Evolutionary conservation across 345 rosid species (phyloP), one percentile per base, ranked within the genome.

Genomic region (Aquilaria malaccensis): DNA sequence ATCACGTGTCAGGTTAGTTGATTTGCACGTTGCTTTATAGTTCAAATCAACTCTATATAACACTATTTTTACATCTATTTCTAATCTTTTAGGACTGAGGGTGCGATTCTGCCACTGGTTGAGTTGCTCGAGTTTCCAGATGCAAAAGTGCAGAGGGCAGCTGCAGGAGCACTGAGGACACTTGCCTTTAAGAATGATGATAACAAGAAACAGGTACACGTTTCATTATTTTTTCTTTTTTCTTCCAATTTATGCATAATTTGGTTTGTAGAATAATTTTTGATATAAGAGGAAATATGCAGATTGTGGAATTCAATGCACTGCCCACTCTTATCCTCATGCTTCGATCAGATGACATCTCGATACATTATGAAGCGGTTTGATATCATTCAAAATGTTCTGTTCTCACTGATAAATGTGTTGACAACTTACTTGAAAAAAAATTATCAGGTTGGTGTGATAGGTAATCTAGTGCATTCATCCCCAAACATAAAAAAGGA

Each of bases 151-250:
- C 97, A 82, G 68, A 81, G 85, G 60, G 89, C 96, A 59, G 89
- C 89, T 62, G 97, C 91, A n/a, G 89, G 83, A 67, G 89, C 91
- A 50, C 64, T 91, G 67, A 70, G 86, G 47, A 77, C 91, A 31
- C 80, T 91, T 71, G 85, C 93, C 33, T 91, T 81, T 60, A 78
- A 81, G 73, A 87, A 87, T 62, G 85, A 87, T 33, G 93, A 87
- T 61, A 87, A 87, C 65, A 82, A 82, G 72, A 80, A 53, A 63
- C 81, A 69, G 87, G 97, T 85, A 55, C 43, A 60, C 0, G 55
- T 56, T 32, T 22, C 22, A 22, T 22, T 0, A 22, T 22, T 22
- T 22, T 22, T 22, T 22, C 22, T 22, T 60, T 60, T 45, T 46
- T n/a, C 55, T 30, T 7, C 9, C 31, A 7, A 6, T 4, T 50